Conservation (phyloP, 805 yeast genomes). For the Saturnispora saitoi region DNA sequence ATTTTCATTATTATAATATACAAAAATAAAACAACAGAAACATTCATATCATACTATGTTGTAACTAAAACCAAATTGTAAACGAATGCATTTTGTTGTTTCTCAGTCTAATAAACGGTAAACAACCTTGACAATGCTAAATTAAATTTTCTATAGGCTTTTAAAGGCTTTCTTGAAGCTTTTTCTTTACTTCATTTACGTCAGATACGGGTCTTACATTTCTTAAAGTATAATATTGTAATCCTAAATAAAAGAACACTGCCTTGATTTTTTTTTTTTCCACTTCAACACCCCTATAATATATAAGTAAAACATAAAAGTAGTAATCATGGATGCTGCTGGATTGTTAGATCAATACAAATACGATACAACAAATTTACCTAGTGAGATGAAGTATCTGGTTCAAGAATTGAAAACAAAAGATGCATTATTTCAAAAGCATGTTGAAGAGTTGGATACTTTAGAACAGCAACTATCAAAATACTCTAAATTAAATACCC, state of each 20-base stretch:
- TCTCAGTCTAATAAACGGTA: not conserved
- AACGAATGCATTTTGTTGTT: not conserved
- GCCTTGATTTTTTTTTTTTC: not conserved
- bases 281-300: not conserved
- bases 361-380: slow-evolving; percentile 61
- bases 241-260: not conserved
- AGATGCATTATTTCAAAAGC: slow-evolving; percentile 59
- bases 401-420: slow-evolving; percentile 68
- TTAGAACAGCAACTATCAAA: slow-evolving; percentile 78
- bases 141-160: too few species aligned
- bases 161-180: slow-evolving; percentile 2
- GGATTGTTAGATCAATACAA: slow-evolving; percentile 65
- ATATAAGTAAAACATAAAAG: not conserved
- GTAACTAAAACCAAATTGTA: not conserved
- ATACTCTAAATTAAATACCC: slow-evolving; percentile 74
- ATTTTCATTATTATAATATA: not conserved
- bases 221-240: not conserved
- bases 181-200: not conserved
- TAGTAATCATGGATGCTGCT: slow-evolving; percentile 79
- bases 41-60: not conserved
- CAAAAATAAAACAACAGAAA: not conserved
- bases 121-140: slow-evolving; percentile 3
- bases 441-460: slow-evolving; percentile 54
- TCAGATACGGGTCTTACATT: slow-evolving; percentile 16
- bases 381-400: slow-evolving; percentile 75